Evolutionary conservation across 371 early-diverging fungal species (phyloP), one percentile per base, ranked within the genome.

Genomic region (Mucor piriformis): DNA sequence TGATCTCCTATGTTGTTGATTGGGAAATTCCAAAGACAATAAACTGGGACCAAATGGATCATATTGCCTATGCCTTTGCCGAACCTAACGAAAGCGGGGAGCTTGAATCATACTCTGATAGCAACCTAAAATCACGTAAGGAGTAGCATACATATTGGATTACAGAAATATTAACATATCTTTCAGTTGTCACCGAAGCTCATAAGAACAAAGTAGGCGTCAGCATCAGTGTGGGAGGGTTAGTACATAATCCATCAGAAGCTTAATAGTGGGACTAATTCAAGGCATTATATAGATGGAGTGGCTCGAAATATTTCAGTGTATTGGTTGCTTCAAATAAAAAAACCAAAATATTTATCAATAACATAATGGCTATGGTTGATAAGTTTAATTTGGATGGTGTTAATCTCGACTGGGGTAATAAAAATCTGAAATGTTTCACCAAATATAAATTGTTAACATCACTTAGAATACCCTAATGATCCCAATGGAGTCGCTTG

Each of bases 371-470:
- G 7, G n/a, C 59, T 18, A 24, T 64, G 23, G 76, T 83, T 15
- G 60, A 72, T 5, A 54, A 82, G 13, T 81, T 73, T 43, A 44
- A 73, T n/a, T 66, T 88, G 16, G 84, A 86, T 63, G 88, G 86
- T 11, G 64, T 82, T 33, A 83, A 84, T 53, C 64, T 84, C 50
- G 85, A 84, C 57, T 85, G 82, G 82, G 79, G 77, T 77, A 77
- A 59, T 52, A 29, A 40, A 33, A 16, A 37, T 37, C 18, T 16
- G 34, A n/a, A 29, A 33, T 18, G 10, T 38, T 21, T 12, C 8
- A 35, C 11, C 34, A 32, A 16, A 46, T 18, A 7, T 0, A 29
- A 3, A 24, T 46, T 7, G 38, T 48, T 16, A 42, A 48, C 6
- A 29, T 8, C 32, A 27, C 15, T 23, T 38, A 40, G 78, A 79